phyloP scores from a whole-genome alignment of 1,284 basidiomycete genomes.

The Stereum hirsutum region DNA sequence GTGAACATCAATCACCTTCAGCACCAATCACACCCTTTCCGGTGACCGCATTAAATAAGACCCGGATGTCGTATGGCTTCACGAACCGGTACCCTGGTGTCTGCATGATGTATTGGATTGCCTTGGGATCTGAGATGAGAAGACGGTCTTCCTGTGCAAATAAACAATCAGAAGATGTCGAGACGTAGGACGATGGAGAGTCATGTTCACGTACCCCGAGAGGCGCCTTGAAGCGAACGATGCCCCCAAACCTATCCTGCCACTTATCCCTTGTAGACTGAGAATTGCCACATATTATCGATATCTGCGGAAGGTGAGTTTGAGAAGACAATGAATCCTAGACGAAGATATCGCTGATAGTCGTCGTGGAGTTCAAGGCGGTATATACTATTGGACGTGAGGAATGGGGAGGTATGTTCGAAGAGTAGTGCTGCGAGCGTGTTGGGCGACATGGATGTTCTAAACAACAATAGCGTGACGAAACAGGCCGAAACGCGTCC shows the following conservation, averaged over 20 bases:
- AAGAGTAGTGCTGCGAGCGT: too few relatives aligned
- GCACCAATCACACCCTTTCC: conserved; percentile 1
- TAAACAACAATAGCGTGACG: too few relatives aligned
- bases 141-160: conserved; percentile 23
- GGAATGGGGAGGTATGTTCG: background rate
- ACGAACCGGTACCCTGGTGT: conserved; percentile 29
- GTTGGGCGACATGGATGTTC: too few relatives aligned
- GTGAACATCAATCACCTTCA: conserved; percentile 4
- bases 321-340: background rate
- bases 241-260: conserved; percentile 34
- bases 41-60: conserved; percentile 1
- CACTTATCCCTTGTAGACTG: too few relatives aligned
- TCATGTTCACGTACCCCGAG: conserved; percentile 29
- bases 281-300: too few relatives aligned
- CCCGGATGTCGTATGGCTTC: conserved; percentile 18
- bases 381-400: background rate
- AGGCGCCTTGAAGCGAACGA: conserved; percentile 40
- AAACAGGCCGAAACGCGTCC: too few relatives aligned
- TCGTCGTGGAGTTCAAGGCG: background rate
- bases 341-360: background rate
- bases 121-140: conserved; percentile 30
- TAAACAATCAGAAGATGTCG: too few relatives aligned
- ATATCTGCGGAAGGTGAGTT: too few relatives aligned
- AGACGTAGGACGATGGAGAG: background rate
- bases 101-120: conserved; percentile 29